Evolutionary conservation across 106 monocot species (phyloP).

Genomic region (Cymbidium sinense): DNA sequence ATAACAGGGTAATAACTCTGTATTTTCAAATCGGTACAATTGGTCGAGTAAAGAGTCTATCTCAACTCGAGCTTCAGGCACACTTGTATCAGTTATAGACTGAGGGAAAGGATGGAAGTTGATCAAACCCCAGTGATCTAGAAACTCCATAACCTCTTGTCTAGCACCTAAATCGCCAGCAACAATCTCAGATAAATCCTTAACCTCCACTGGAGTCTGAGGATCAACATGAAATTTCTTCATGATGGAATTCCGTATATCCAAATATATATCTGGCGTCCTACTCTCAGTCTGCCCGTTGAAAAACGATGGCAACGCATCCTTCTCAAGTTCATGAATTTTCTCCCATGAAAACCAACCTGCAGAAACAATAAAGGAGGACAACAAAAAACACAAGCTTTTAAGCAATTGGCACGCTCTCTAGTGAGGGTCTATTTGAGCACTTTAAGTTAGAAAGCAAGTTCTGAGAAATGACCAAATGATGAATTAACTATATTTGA

Average conservation of each 20-base stretch:
- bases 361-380: constrained; percentile 10
- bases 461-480: not conserved
- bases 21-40: constrained; percentile 68
- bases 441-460: not conserved
- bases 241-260: constrained; percentile 78
- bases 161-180: constrained; percentile 49
- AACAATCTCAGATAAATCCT: constrained; percentile 50
- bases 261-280: constrained; percentile 68
- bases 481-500: not conserved
- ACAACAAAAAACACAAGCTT: not conserved
- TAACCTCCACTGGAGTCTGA: constrained; percentile 42
- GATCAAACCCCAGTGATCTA: constrained; percentile 95
- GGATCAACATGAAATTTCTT: constrained; percentile 69
- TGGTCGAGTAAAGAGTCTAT: constrained; percentile 41
- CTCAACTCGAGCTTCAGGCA: constrained; percentile 18
- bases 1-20: constrained; percentile 17
- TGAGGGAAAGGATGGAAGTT: constrained; percentile 93
- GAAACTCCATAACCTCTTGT: constrained; percentile 76
- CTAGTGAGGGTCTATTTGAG: not conserved
- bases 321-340: constrained; percentile 72
- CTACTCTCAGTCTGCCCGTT: constrained; percentile 71
- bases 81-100: constrained; percentile 19
- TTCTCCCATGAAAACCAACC: constrained; percentile 97
- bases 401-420: not conserved
- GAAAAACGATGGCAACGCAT: constrained; percentile 71